phyloP scores from a whole-genome alignment of 139 green algal species.

The Nannochloris sp. region DNA sequence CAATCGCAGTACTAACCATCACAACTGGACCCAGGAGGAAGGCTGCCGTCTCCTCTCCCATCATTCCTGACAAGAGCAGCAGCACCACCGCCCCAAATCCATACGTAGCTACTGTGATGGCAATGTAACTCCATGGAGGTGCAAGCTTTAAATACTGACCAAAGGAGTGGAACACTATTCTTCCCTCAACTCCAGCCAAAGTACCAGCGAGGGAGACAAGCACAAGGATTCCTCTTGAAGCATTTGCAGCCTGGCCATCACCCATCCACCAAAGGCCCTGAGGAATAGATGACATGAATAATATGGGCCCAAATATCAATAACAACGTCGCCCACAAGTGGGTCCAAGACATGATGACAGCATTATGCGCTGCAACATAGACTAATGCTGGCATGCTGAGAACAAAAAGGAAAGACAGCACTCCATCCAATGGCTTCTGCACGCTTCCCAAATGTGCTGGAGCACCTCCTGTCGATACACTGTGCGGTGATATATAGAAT shows the following conservation, averaged over 20 bases:
- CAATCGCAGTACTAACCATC: conserved; percentile 35
- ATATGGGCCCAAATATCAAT: conserved; percentile 41
- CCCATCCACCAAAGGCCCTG: conserved; percentile 75
- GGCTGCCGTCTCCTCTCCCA: conserved; percentile 16
- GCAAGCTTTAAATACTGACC: conserved; percentile 82
- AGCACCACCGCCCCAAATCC: conserved; percentile 45
- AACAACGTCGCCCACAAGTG: conserved; percentile 69
- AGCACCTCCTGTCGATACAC: neutral
- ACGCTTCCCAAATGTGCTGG: neutral
- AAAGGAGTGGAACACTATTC: conserved; percentile 84
- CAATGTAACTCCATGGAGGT: conserved; percentile 78
- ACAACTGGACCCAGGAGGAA: conserved; percentile 28
- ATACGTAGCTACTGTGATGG: conserved; percentile 69
- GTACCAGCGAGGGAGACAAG: conserved; percentile 30
- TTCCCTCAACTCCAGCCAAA: conserved; percentile 69
- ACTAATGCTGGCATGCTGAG: conserved; percentile 42
- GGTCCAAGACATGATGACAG: conserved; percentile 33
- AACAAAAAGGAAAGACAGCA: conserved; percentile 40
- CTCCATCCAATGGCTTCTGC: conserved; percentile 44
- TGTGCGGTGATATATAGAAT: conserved; percentile 37
- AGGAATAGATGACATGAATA: conserved; percentile 47
- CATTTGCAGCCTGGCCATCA: conserved; percentile 1
- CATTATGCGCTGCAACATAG: conserved; percentile 57
- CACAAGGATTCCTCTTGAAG: conserved; percentile 26
- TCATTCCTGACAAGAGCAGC: conserved; percentile 39